Percentiles rank a stretch among this genome's conserved stretches.
phyloP scores from a whole-genome alignment of 2,329 filamentous ascomycete genomes.

The Stagonosporopsis tanaceti region DNA sequence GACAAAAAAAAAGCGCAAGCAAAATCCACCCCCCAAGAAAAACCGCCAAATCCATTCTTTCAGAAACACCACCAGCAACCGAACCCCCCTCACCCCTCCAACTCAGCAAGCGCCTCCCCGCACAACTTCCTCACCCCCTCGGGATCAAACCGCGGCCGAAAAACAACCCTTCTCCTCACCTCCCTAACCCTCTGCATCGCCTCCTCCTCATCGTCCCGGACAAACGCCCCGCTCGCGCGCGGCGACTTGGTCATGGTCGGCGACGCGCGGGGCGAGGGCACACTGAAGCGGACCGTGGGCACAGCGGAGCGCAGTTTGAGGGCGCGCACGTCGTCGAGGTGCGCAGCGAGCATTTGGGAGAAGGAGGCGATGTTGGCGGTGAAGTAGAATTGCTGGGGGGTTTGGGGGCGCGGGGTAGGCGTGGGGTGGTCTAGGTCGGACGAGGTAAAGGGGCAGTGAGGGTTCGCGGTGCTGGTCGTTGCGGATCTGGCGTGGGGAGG shows the following conservation, averaged over 20 bases:
- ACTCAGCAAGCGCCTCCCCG: constrained; percentile 40
- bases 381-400: constrained; percentile 30
- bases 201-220: neutral
- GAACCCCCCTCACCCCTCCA: constrained; percentile 11
- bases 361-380: constrained; percentile 39
- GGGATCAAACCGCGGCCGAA: constrained; percentile 44
- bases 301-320: constrained; percentile 29
- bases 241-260: constrained; percentile 23
- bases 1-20: neutral
- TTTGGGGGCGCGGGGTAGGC: constrained; percentile 11
- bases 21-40: neutral
- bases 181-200: constrained; percentile 24
- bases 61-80: too few relatives aligned
- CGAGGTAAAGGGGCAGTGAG: neutral
- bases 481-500: neutral
- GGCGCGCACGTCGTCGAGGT: constrained; percentile 36
- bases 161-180: constrained; percentile 27
- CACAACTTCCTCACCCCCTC: constrained; percentile 36
- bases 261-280: constrained; percentile 27
- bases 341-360: constrained; percentile 35
- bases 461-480: too few relatives aligned
- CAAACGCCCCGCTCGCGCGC: neutral
- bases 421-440: neutral
- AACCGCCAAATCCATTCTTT: neutral
- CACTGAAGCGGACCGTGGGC: constrained; percentile 23